A percentile compares a stretch with the other conserved stretches of the same genome.
Evolutionary conservation across 306 rosid genomes (phyloP).

Genomic region (Ammopiptanthus mongolicus): DNA sequence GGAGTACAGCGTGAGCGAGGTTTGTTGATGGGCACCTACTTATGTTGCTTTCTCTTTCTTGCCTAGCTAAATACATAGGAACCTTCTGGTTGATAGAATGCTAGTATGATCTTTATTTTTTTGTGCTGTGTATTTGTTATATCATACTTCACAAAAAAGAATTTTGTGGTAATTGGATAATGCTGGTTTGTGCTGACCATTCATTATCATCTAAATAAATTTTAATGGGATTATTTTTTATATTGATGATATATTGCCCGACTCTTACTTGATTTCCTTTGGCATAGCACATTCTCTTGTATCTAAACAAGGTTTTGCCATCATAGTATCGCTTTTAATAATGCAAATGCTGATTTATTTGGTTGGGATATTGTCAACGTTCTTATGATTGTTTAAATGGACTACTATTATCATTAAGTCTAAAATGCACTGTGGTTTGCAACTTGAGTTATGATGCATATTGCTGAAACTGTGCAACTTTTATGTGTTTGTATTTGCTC

Average conservation of each 20-base stretch:
- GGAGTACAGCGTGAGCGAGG: slow-evolving; percentile 74
- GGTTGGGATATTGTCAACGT: neutral
- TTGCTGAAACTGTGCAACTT: neutral
- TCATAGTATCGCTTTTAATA: neutral
- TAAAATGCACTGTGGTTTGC: neutral
- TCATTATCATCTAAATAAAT: neutral
- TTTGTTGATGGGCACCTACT: slow-evolving; percentile 34
- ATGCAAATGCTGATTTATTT: slow-evolving; percentile 8
- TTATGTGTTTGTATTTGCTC: slow-evolving; percentile 10
- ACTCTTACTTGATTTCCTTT: neutral
- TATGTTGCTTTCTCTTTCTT: slow-evolving; percentile 19
- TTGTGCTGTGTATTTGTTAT: neutral
- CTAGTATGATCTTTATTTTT: neutral
- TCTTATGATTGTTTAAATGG: neutral
- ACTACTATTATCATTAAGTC: neutral
- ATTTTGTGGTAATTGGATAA: neutral
- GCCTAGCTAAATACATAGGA: neutral
- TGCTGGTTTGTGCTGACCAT: neutral
- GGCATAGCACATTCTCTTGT: neutral
- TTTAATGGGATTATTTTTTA: neutral
- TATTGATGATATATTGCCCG: neutral
- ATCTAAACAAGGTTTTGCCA: slow-evolving; percentile 13
- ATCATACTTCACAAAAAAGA: neutral
- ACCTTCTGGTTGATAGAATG: neutral
- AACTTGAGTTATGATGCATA: slow-evolving; percentile 5